Evolutionary conservation across 176 grass and related monocot genomes (phyloP).

Genomic region (Eleusine indica): DNA sequence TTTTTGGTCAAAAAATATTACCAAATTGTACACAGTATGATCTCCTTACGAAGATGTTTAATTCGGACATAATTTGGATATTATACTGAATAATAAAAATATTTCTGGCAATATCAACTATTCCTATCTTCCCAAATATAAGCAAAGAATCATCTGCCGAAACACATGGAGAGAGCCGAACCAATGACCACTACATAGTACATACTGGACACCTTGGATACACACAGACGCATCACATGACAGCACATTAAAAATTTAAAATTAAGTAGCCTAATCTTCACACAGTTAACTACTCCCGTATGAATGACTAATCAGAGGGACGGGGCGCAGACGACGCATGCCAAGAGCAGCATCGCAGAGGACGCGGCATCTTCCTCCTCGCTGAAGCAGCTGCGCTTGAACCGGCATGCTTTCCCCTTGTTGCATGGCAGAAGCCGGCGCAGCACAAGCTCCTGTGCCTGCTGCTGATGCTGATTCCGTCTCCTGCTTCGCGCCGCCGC

Average conservation of each 20-base stretch:
- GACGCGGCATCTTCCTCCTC: conserved; percentile 71
- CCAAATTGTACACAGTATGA: no score
- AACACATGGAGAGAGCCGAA: neutral
- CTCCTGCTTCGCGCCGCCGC: conserved; percentile 2
- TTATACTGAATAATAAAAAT: no score
- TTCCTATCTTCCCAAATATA: neutral
- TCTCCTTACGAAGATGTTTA: no score
- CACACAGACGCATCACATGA: neutral
- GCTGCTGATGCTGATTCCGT: neutral
- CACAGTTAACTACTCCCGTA: neutral
- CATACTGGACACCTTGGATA: neutral
- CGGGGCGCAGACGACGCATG: conserved; percentile 69
- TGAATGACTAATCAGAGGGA: conserved; percentile 8
- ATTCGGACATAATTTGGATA: no score
- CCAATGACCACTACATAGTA: neutral
- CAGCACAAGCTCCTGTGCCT: conserved; percentile 27
- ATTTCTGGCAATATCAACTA: no score
- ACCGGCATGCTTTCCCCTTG: conserved; percentile 80
- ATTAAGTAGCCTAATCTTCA: neutral
- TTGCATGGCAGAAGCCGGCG: conserved; percentile 62
- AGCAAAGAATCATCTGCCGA: neutral
- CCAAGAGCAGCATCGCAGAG: conserved; percentile 79
- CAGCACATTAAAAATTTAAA: neutral
- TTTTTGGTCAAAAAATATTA: no score
- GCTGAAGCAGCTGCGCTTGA: conserved; percentile 90